Conservation (phyloP, 306 rosid species). For the Begonia fuchsioides region DNA sequence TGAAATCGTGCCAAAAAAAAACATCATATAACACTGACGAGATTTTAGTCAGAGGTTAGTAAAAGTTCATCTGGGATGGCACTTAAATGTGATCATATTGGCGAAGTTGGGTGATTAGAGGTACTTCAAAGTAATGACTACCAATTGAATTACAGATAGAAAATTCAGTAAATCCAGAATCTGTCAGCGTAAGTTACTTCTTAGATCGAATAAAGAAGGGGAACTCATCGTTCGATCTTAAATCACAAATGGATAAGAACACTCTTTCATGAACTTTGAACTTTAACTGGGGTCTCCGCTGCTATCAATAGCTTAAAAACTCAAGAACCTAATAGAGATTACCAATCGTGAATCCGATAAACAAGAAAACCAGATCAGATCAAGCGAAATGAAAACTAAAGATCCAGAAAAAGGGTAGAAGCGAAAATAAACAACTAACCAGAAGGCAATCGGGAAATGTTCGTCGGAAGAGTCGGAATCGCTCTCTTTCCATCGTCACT, state of each 20-base stretch:
- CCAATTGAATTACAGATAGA: too few relatives aligned
- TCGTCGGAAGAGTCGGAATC: slow-evolving; percentile 23
- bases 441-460: slow-evolving; percentile 59
- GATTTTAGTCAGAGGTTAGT: too few relatives aligned
- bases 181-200: background rate
- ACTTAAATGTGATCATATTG: too few relatives aligned
- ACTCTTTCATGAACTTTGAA: slow-evolving; percentile 6
- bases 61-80: too few relatives aligned
- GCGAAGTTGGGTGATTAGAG: too few relatives aligned
- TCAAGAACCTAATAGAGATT: slow-evolving; percentile 5
- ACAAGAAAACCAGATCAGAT: slow-evolving; percentile 51
- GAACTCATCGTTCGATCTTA: slow-evolving; percentile 23
- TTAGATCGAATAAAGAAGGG: slow-evolving; percentile 13
- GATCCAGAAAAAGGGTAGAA: background rate
- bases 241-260: slow-evolving; percentile 3
- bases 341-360: slow-evolving; percentile 14
- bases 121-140: too few relatives aligned
- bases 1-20: slow-evolving; percentile 13
- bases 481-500: slow-evolving; percentile 35
- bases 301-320: slow-evolving; percentile 6
- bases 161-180: too few relatives aligned
- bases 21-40: too few relatives aligned
- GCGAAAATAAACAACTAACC: slow-evolving; percentile 25
- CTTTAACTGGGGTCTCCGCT: slow-evolving; percentile 18
- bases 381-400: slow-evolving; percentile 9